phyloP scores from a whole-genome alignment of 2,329 filamentous ascomycete species.

The Penicillium freii region DNA sequence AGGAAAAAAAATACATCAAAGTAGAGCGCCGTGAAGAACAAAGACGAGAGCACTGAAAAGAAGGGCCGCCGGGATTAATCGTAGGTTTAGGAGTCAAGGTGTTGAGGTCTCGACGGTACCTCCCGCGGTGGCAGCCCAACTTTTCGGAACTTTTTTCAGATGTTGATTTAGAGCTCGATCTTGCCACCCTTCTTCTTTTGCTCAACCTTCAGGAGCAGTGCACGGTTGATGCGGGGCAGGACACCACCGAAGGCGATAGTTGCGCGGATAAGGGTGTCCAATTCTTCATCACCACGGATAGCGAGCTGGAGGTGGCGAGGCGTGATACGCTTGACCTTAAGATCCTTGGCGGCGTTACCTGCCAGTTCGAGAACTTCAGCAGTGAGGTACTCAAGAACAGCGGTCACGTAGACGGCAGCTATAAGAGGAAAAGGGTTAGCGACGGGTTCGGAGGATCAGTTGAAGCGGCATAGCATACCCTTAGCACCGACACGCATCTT shows the following conservation, averaged over 20 bases:
- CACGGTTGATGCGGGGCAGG: slow-evolving; percentile 96
- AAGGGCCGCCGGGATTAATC: neutral
- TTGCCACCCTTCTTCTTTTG: slow-evolving; percentile 80
- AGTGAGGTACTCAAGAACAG: slow-evolving; percentile 95
- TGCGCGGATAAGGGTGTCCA: slow-evolving; percentile 94
- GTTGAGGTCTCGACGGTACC: neutral
- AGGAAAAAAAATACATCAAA: slow-evolving; percentile 26
- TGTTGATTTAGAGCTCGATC: slow-evolving; percentile 6
- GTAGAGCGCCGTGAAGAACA: slow-evolving; percentile 28
- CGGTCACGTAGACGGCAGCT: slow-evolving; percentile 96
- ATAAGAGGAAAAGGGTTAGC: slow-evolving; percentile 12
- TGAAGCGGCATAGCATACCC: slow-evolving; percentile 40
- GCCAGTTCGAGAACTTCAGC: slow-evolving; percentile 97
- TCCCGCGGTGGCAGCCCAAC: slow-evolving; percentile 3
- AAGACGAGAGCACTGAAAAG: slow-evolving; percentile 9
- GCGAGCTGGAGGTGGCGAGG: slow-evolving; percentile 96
- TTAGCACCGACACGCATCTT: slow-evolving; percentile 99
- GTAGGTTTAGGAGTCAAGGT: neutral
- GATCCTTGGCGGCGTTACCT: slow-evolving; percentile 97
- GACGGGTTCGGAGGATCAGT: neutral
- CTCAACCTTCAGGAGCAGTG: slow-evolving; percentile 90
- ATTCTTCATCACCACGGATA: slow-evolving; percentile 96
- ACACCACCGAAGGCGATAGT: slow-evolving; percentile 99
- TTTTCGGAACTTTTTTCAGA: slow-evolving; percentile 7
- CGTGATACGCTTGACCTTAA: slow-evolving; percentile 99